Evolutionary conservation across 345 rosid species (phyloP).

Genomic region (Populus simonii): DNA sequence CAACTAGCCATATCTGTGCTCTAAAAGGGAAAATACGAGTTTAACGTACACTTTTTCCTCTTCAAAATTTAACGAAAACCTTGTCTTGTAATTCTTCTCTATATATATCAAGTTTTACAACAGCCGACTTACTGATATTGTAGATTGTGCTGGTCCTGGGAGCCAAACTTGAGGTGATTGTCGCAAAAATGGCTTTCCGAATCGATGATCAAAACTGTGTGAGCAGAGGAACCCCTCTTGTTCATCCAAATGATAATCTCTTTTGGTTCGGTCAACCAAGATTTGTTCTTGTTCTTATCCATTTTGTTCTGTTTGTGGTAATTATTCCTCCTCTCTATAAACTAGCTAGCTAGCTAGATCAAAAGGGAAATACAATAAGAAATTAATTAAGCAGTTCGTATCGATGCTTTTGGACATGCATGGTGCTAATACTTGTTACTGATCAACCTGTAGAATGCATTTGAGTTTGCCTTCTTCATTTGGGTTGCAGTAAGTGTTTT

Average conservation of each 20-base stretch:
- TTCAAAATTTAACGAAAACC: no score
- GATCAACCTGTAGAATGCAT: not conserved
- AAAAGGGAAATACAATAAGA: not conserved
- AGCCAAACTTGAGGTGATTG: constrained; percentile 2
- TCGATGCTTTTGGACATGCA: not conserved
- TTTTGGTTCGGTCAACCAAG: constrained; percentile 2
- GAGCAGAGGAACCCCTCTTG: constrained; percentile 1
- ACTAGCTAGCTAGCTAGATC: not conserved
- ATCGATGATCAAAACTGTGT: not conserved
- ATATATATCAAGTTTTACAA: not conserved
- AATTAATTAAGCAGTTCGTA: not conserved
- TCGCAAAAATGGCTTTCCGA: not conserved
- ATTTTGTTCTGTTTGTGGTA: not conserved
- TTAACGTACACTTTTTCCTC: no score
- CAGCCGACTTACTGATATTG: not conserved
- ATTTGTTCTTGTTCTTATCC: constrained; percentile 2
- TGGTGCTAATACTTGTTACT: not conserved
- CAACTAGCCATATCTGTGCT: not conserved
- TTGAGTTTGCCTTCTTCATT: not conserved
- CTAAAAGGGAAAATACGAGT: not conserved
- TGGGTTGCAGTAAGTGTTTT: not conserved
- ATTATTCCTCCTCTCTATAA: not conserved
- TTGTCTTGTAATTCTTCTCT: not conserved
- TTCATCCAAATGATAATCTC: not conserved
- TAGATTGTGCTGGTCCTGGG: not conserved